phyloP scores from a whole-genome alignment of 73 alveolate species.

The Blepharisma stoltei region DNA sequence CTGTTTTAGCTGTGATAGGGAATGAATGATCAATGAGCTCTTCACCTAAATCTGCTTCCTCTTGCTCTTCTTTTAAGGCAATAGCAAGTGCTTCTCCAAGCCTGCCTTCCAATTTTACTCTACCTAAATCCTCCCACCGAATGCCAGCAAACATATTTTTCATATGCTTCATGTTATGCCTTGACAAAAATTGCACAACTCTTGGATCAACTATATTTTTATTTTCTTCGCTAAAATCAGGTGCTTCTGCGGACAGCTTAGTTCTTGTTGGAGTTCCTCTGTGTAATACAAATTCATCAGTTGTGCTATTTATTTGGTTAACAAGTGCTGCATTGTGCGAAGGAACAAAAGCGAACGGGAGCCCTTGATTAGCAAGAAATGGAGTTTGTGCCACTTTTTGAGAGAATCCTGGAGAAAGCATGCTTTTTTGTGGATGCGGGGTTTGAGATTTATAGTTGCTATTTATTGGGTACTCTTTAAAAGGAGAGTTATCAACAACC shows the following conservation, averaged over 20 bases:
- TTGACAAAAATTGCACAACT: conserved; percentile 6
- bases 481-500: conserved; percentile 25
- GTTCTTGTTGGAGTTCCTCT: neutral
- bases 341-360: neutral
- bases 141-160: neutral
- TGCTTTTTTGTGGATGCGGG: conserved; percentile 18
- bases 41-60: too few relatives aligned
- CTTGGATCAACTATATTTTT: neutral
- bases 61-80: too few relatives aligned
- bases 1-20: too few relatives aligned
- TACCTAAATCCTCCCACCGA: conserved; percentile 19
- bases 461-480: neutral
- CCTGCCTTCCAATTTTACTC: too few relatives aligned
- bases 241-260: neutral
- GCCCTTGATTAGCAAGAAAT: neutral
- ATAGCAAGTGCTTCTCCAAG: too few relatives aligned
- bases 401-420: neutral
- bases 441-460: neutral
- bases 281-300: conserved; percentile 21
- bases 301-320: neutral
- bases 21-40: too few relatives aligned
- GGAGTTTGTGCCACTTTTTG: conserved; percentile 10
- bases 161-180: conserved; percentile 6
- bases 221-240: too few relatives aligned
- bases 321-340: neutral